Conservation (phyloP, 2,329 filamentous ascomycete genomes). For the Aureobasidium sp. region DNA sequence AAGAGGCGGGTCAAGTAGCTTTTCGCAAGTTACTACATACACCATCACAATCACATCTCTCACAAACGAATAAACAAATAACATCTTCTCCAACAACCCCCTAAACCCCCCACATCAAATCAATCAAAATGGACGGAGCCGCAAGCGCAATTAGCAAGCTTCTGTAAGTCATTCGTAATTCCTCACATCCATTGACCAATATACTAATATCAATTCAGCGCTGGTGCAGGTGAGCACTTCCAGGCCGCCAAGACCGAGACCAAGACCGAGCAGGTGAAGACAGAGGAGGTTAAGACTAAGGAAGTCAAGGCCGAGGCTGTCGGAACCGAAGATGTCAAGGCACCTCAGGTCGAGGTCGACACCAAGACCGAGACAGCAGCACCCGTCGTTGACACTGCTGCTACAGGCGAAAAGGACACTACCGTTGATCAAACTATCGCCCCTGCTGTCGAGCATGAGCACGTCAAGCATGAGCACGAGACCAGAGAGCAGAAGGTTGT, state of each 20-base stretch:
- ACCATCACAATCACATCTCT: too few relatives aligned
- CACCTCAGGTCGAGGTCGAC: not conserved
- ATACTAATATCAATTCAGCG: not conserved
- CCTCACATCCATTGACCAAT: too few relatives aligned
- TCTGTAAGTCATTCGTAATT: not conserved
- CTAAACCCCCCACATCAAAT: not conserved
- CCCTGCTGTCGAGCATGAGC: conserved; percentile 67
- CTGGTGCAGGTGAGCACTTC: conserved; percentile 7
- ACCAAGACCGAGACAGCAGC: not conserved
- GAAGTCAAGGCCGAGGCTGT: not conserved
- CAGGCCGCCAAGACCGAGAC: too few relatives aligned
- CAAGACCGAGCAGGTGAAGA: not conserved
- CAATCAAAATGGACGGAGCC: not conserved
- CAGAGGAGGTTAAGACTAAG: not conserved
- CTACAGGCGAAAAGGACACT: conserved; percentile 49
- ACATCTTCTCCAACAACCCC: not conserved
- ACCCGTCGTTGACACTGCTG: conserved; percentile 10
- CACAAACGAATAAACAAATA: not conserved
- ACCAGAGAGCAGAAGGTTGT: conserved; percentile 68
- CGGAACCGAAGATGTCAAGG: conserved; percentile 5
- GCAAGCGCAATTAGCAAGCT: conserved; percentile 2
- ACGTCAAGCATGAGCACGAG: conserved; percentile 63
- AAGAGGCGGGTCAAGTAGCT: not conserved
- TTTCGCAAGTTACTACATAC: not conserved
- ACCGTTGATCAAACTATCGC: conserved; percentile 72